Evolutionary conservation across 2,329 filamentous ascomycete genomes (phyloP).

Genomic region (Chrysosporium queenslandicum): DNA sequence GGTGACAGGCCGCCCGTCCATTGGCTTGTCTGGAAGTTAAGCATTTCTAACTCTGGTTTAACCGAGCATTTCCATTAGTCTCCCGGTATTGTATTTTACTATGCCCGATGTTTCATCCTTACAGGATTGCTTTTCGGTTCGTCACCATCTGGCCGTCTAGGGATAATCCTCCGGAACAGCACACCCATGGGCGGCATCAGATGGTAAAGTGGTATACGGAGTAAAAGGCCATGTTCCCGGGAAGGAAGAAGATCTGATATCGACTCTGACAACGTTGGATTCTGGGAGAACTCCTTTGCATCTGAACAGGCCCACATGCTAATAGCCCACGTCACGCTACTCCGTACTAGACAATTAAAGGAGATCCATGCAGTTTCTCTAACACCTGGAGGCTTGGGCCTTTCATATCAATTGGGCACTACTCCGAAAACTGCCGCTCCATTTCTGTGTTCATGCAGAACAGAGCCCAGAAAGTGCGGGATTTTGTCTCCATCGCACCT

Average conservation of each 20-base stretch:
- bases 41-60: not conserved
- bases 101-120: not conserved
- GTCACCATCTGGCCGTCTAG: not conserved
- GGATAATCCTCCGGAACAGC: not conserved
- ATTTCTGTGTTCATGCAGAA: not conserved
- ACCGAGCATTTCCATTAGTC: not conserved
- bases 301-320: not conserved
- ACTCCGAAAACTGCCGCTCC: not conserved
- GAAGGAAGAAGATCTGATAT: too few species aligned
- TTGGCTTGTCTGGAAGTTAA: not conserved
- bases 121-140: not conserved
- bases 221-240: not conserved
- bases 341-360: not conserved
- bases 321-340: not conserved
- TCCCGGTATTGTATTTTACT: not conserved
- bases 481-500: not conserved
- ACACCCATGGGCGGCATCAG: not conserved
- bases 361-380: constrained; percentile 7
- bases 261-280: too few species aligned
- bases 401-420: not conserved
- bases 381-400: not conserved
- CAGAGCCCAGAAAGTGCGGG: not conserved
- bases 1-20: not conserved
- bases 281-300: not conserved
- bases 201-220: not conserved